Evolutionary conservation across 129 eudicot species (phyloP), one percentile per base, ranked within the genome.

Genomic region (Lactuca sativa): DNA sequence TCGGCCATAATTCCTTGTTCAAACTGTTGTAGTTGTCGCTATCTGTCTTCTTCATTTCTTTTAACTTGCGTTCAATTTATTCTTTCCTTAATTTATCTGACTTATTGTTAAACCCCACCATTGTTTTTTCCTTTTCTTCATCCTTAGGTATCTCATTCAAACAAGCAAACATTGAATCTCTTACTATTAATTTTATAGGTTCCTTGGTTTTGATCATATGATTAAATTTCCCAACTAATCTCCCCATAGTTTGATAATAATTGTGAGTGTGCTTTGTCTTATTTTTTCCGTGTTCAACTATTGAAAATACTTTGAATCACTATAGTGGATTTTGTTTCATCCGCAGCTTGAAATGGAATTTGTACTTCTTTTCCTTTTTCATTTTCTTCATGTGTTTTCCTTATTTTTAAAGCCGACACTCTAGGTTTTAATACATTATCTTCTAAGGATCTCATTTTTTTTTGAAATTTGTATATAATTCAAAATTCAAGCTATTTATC

Each of bases 31-130:
- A 36, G 67, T n/a, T 16, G 15, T 4, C 9, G 9, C 49, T 51
- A 25, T 7, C 64, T 38, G 74, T 38, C 81, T 77, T 81, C 78
- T 77, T 89, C 12, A 58, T 83, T 71, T 83, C 85, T 85, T 81
- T 90, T 83, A 86, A 70, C 81, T 69, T 79, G 15, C 61, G 82
- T 25, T 60, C 89, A 12, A 34, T 73, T 73, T 83, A 86, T 67
- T 72, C 63, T 60, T 70, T 64, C 60, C 69, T 77, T 75, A 74
- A 47, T 48, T 21, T 18, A 18, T 18, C 21, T 18, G 21, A 18
- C 21, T 18, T 18, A 18, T 18, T 18, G 21, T 18, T 18, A 18
- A 18, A 18, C 21, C 21, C 21, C 21, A 18, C 21, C 21, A 18
- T 18, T 0, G 75, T 63, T 25, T 74, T 33, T 60, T 14, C 36